Conservation (phyloP, 2,329 filamentous ascomycete genomes). For the Pseudogymnoascus sp. region DNA sequence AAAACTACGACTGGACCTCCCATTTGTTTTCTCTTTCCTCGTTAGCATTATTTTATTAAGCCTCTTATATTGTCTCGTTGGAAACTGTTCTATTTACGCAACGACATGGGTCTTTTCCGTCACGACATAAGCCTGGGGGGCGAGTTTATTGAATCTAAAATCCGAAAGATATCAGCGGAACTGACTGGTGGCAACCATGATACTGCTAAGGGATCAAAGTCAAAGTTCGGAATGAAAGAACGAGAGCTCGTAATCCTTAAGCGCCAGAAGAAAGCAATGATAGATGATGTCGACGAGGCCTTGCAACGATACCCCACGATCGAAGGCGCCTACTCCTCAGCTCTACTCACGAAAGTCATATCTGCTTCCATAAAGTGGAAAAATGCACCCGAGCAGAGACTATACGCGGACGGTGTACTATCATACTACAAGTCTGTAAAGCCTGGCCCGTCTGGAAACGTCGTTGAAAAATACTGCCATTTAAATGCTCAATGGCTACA, state of each 20-base stretch:
- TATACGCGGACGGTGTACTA: slow-evolving; percentile 11
- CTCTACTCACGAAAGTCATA: slow-evolving; percentile 13
- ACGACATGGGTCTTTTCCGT: background rate
- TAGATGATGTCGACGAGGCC: slow-evolving; percentile 13
- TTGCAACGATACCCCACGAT: slow-evolving; percentile 12
- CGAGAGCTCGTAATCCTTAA: slow-evolving; percentile 12
- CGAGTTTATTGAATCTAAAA: slow-evolving; percentile 13
- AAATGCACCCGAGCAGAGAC: slow-evolving; percentile 10
- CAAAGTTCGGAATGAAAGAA: background rate
- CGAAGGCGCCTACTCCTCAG: slow-evolving; percentile 14
- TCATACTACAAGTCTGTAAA: slow-evolving; percentile 11
- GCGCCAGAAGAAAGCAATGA: slow-evolving; percentile 14
- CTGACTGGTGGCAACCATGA: slow-evolving; percentile 6
- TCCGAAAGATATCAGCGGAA: slow-evolving; percentile 9
- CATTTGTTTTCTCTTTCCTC: background rate
- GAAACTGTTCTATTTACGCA: background rate
- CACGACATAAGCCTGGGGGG: background rate
- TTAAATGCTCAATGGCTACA: slow-evolving; percentile 8
- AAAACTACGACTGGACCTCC: background rate
- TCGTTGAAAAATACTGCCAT: slow-evolving; percentile 13
- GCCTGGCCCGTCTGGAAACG: background rate
- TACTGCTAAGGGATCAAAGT: background rate
- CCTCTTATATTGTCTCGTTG: background rate
- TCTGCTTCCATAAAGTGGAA: slow-evolving; percentile 11
- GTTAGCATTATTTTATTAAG: background rate